Evolutionary conservation across 306 rosid genomes (phyloP).

Genomic region (Lathyrus tuberosus): DNA sequence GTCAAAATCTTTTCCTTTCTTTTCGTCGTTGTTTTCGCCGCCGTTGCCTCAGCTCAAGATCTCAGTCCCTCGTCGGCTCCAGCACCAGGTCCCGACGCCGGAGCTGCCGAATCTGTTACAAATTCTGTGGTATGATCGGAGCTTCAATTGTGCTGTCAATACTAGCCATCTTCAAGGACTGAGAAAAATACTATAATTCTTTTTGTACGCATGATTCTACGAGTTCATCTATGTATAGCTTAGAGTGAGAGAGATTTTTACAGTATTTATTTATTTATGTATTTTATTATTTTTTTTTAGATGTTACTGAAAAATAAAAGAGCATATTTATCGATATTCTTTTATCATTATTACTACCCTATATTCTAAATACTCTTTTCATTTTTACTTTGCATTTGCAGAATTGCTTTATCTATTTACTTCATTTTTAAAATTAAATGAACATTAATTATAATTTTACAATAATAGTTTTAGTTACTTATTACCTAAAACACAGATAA

Average conservation of each 20-base stretch:
- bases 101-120: neutral
- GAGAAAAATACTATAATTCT: neutral
- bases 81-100: constrained; percentile 27
- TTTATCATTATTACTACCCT: neutral
- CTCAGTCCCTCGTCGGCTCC: constrained; percentile 34
- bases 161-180: constrained; percentile 40
- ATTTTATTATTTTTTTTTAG: neutral
- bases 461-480: too few species aligned
- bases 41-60: constrained; percentile 46
- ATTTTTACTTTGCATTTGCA: too few species aligned
- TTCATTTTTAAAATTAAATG: too few species aligned
- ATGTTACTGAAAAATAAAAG: neutral
- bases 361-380: too few species aligned
- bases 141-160: constrained; percentile 44
- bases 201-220: too few species aligned
- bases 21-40: constrained; percentile 32
- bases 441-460: too few species aligned
- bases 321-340: neutral
- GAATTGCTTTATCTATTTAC: too few species aligned
- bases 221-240: neutral
- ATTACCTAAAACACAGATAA: too few species aligned
- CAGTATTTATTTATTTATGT: neutral
- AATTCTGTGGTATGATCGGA: constrained; percentile 44
- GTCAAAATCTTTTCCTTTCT: constrained; percentile 29
- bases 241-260: neutral